Percentiles rank a stretch among this genome's conserved stretches.
Conservation (phyloP, 208 protist genomes). For the Trichomonas gallinae region DNA sequence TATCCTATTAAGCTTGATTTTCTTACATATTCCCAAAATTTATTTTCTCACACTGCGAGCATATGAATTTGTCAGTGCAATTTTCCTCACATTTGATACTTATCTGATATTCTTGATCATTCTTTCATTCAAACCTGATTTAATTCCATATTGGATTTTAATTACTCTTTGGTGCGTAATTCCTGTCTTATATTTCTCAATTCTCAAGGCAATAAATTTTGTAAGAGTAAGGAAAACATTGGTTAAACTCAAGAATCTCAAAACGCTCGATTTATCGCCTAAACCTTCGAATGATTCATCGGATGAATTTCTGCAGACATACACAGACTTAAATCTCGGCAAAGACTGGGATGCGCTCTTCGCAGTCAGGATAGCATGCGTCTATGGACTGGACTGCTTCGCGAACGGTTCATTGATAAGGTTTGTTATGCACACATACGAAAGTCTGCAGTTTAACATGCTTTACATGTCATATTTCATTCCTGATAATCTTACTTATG, state of each 20-base stretch:
- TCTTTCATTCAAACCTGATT: not conserved
- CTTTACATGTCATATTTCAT: not conserved
- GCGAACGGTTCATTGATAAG: not conserved
- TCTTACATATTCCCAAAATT: not conserved
- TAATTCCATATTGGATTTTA: not conserved
- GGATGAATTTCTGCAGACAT: not conserved
- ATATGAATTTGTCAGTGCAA: not conserved
- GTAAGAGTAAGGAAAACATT: too few species aligned
- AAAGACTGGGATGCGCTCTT: not conserved
- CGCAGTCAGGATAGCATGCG: not conserved
- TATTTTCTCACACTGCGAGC: not conserved
- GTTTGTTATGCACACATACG: not conserved
- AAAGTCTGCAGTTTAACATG: not conserved
- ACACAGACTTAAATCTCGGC: not conserved
- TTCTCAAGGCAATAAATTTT: not conserved
- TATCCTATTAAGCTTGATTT: not conserved
- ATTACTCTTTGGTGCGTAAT: not conserved
- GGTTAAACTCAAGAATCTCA: not conserved
- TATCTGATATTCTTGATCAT: not conserved
- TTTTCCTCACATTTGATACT: not conserved
- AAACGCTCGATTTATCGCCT: not conserved
- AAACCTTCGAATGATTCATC: too few species aligned
- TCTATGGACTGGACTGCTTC: not conserved
- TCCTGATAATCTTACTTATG: not conserved
- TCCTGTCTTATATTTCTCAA: not conserved